These are phyloP conservation scores for Endocladia muricata DNA, from an alignment of 31 red algal genomes.

Conservation along the genomic window DNA sequence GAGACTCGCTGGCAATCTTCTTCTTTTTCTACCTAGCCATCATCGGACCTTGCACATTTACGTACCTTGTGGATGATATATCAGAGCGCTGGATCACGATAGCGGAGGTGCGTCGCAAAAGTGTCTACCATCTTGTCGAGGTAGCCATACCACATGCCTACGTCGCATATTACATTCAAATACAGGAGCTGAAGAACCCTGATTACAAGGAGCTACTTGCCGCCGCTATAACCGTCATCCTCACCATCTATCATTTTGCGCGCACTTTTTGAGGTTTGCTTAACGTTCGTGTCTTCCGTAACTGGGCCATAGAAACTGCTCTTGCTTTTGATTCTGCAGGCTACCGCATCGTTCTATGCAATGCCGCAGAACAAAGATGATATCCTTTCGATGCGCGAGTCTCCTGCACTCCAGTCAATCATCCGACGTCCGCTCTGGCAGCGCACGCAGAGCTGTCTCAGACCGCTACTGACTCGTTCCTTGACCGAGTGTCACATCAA, in stretches of 20 bases:
- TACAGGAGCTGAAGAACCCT: conserved; percentile 17
- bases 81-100: conserved; percentile 37
- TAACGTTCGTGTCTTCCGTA: conserved; percentile 7
- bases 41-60: conserved; percentile 22
- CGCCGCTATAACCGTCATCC: conserved; percentile 17
- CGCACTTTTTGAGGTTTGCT: conserved; percentile 25
- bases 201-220: conserved; percentile 40
- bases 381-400: too few species aligned
- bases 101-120: not conserved
- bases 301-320: conserved; percentile 2
- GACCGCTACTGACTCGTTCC: too few species aligned
- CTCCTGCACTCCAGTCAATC: too few species aligned
- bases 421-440: not conserved
- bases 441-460: not conserved
- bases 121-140: conserved; percentile 6
- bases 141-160: not conserved
- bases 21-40: conserved; percentile 18
- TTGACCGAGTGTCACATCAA: not conserved
- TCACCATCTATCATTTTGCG: conserved; percentile 18
- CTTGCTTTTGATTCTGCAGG: not conserved
- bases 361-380: too few species aligned
- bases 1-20: conserved; percentile 14
- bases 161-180: conserved; percentile 14
- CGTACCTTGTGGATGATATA: conserved; percentile 27
- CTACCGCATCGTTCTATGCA: too few species aligned